Percentiles rank a stretch among this genome's conserved stretches.
phyloP scores from a whole-genome alignment of 805 yeast species.

The Starmerella riodocensis region DNA sequence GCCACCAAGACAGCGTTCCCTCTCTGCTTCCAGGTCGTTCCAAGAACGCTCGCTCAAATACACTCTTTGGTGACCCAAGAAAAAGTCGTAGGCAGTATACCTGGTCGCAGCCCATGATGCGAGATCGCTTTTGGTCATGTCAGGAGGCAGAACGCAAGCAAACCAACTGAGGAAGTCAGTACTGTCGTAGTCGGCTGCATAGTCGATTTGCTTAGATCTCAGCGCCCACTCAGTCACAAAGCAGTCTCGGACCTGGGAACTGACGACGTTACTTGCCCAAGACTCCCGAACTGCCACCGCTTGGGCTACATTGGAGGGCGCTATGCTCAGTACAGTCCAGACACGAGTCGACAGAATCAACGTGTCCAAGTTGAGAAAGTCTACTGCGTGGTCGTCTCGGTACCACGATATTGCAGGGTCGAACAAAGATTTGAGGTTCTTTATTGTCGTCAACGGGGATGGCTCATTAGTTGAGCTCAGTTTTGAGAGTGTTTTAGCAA shows the following conservation, averaged over 20 bases:
- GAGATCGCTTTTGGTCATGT: constrained; percentile 21
- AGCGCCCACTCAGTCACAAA: constrained; percentile 30
- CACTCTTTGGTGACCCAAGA: constrained; percentile 27
- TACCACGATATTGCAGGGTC: constrained; percentile 23
- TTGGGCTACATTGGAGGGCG: constrained; percentile 23
- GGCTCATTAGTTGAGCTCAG: constrained; percentile 7
- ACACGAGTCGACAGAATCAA: constrained; percentile 25
- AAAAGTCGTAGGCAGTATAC: constrained; percentile 27
- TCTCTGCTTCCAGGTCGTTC: constrained; percentile 27
- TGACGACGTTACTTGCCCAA: constrained; percentile 29
- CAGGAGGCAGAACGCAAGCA: constrained; percentile 25
- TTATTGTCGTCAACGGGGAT: constrained; percentile 14
- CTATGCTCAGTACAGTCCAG: constrained; percentile 28
- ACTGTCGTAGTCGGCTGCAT: constrained; percentile 31
- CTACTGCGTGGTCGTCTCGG: constrained; percentile 9
- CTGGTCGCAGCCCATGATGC: constrained; percentile 27
- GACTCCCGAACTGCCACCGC: constrained; percentile 19
- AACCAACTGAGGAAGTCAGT: constrained; percentile 29
- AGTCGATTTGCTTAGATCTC: constrained; percentile 25
- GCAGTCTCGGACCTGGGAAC: constrained; percentile 29
- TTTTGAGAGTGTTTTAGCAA: constrained; percentile 14
- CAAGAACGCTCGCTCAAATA: constrained; percentile 31
- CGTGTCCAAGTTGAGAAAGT: constrained; percentile 18
- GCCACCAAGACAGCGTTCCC: neutral
- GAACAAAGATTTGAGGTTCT: constrained; percentile 18